These are phyloP conservation scores for Letharia lupina DNA, from an alignment of 495 filamentous ascomycete species.

Conservation along the genomic window DNA sequence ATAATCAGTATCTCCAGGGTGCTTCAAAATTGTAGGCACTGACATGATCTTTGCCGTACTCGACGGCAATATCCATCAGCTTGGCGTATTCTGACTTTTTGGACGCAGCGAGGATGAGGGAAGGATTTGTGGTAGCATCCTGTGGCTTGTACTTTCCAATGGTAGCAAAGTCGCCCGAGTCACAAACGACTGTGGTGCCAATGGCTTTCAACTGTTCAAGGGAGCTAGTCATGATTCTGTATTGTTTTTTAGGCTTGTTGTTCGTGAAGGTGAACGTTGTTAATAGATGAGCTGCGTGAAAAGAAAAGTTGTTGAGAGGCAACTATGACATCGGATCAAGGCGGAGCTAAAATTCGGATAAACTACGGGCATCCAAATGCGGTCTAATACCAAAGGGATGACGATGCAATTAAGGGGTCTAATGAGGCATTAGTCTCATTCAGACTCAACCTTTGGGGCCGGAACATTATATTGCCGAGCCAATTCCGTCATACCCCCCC, in stretches of 20 bases:
- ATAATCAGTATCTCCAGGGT: conserved; percentile 3
- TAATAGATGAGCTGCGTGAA: background rate
- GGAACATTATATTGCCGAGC: too few species aligned
- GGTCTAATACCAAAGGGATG: too few species aligned
- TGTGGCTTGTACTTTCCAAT: conserved; percentile 99
- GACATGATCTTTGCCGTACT: conserved; percentile 71
- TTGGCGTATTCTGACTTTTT: conserved; percentile 96
- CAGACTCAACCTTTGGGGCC: too few species aligned
- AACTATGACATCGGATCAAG: background rate
- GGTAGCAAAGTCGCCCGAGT: conserved; percentile 79
- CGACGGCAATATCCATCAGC: conserved; percentile 80
- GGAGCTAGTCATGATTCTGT: conserved; percentile 63
- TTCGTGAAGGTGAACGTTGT: background rate
- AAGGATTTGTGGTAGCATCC: conserved; percentile 99
- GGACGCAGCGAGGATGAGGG: conserved; percentile 91
- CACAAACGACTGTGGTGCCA: conserved; percentile 95
- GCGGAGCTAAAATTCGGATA: background rate
- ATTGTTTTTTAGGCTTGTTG: background rate
- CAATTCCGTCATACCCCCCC: too few species aligned
- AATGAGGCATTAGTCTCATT: too few species aligned
- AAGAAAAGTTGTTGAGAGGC: background rate
- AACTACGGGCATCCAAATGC: background rate
- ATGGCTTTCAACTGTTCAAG: conserved; percentile 93
- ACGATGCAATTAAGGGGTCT: too few species aligned
- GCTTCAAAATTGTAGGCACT: conserved; percentile 25